Percentiles rank a stretch among this genome's conserved stretches.
These are phyloP conservation scores for Emmonsiellopsis sp. DNA, from an alignment of 2,329 filamentous ascomycete species.

Conservation along the genomic window DNA sequence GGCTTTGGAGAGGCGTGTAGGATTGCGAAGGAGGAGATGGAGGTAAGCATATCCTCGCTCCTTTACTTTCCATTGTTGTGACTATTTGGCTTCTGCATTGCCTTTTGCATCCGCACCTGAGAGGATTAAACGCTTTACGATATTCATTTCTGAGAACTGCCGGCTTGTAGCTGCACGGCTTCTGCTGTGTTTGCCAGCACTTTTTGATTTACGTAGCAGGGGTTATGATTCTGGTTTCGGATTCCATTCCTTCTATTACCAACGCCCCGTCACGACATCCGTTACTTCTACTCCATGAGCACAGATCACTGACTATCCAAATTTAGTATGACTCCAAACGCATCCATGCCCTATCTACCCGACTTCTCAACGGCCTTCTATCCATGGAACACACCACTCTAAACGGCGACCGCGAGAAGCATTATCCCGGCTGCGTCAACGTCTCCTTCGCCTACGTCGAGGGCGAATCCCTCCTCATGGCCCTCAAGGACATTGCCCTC, in stretches of 20 bases:
- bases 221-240: conserved; percentile 46
- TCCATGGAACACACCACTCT: conserved; percentile 84
- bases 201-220: conserved; percentile 58
- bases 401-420: conserved; percentile 73
- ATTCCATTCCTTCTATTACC: neutral
- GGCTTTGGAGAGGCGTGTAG: conserved; percentile 95
- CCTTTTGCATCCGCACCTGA: conserved; percentile 13
- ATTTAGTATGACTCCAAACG: conserved; percentile 85
- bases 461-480: conserved; percentile 96
- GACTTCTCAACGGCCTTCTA: conserved; percentile 72
- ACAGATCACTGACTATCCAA: conserved; percentile 15
- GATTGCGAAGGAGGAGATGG: conserved; percentile 81
- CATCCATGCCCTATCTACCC: conserved; percentile 72
- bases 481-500: conserved; percentile 91
- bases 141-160: conserved; percentile 81
- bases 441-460: conserved; percentile 98
- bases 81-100: neutral
- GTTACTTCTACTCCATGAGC: conserved; percentile 4
- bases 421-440: conserved; percentile 96
- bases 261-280: neutral
- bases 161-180: conserved; percentile 39
- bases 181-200: conserved; percentile 24
- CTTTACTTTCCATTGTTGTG: conserved; percentile 10
- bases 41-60: conserved; percentile 51
- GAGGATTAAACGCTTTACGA: conserved; percentile 74